These are phyloP conservation scores for Fusarium lyarnte DNA, from an alignment of 2,329 filamentous ascomycete species.

Conservation along the genomic window DNA sequence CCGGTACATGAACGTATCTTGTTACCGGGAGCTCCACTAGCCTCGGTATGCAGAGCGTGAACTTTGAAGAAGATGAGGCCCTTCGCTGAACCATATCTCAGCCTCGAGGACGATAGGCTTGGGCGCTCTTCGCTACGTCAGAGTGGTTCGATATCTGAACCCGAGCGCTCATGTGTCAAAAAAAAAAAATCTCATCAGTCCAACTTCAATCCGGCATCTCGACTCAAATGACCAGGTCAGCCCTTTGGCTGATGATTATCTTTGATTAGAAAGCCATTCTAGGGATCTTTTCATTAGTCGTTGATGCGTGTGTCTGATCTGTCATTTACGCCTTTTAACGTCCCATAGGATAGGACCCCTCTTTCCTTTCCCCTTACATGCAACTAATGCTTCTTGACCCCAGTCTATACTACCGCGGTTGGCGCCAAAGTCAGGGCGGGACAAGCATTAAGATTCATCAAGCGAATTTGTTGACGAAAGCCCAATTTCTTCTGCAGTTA, in stretches of 20 bases:
- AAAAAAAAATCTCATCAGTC: background rate
- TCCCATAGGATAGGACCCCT: background rate
- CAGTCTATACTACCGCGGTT: slow-evolving; percentile 8
- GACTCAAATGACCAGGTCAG: background rate
- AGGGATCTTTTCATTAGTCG: slow-evolving; percentile 3
- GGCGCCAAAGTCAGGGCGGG: slow-evolving; percentile 24
- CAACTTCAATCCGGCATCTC: background rate
- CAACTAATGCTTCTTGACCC: slow-evolving; percentile 17
- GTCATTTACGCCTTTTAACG: slow-evolving; percentile 25
- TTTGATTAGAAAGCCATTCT: slow-evolving; percentile 3
- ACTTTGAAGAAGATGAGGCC: slow-evolving; percentile 6
- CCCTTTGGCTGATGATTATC: background rate
- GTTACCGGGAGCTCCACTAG: slow-evolving; percentile 24
- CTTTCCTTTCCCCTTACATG: slow-evolving; percentile 8
- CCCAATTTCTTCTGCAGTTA: background rate
- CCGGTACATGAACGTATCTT: background rate
- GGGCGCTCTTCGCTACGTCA: background rate
- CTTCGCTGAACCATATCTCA: slow-evolving; percentile 8
- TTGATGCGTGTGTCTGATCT: background rate
- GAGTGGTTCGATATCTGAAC: slow-evolving; percentile 2
- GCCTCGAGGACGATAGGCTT: slow-evolving; percentile 5
- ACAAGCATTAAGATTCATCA: slow-evolving; percentile 11
- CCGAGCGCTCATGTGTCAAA: background rate
- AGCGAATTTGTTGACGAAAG: slow-evolving; percentile 4
- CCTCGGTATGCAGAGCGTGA: slow-evolving; percentile 26